Evolutionary conservation across 306 rosid species (phyloP).

Genomic region (Mimosa pudica): DNA sequence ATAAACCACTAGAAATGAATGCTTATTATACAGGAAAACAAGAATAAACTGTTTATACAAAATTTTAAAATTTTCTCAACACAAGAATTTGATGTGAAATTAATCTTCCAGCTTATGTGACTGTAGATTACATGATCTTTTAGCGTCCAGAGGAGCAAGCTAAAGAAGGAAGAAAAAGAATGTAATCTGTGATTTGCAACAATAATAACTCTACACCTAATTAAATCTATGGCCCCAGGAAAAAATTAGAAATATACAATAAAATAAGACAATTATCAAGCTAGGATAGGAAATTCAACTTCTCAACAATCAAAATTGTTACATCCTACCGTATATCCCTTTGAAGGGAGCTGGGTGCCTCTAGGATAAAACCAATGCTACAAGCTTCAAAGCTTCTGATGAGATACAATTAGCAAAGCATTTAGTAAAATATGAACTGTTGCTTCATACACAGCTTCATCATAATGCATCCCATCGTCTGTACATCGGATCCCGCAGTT

Average conservation of each 20-base stretch:
- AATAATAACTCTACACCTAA: conserved; percentile 46
- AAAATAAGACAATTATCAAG: conserved; percentile 19
- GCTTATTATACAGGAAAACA: conserved; percentile 33
- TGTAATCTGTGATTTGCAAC: conserved; percentile 46
- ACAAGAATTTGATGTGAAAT: conserved; percentile 34
- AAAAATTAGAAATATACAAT: conserved; percentile 19
- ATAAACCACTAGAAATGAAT: conserved; percentile 30
- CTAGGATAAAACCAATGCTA: conserved; percentile 29
- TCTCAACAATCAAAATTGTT: conserved; percentile 44
- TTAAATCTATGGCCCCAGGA: conserved; percentile 30
- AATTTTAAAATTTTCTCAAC: conserved; percentile 35
- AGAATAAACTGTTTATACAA: conserved; percentile 43
- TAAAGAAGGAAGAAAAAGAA: conserved; percentile 23
- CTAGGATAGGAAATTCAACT: conserved; percentile 39
- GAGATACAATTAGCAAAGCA: conserved; percentile 92
- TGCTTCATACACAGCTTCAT: conserved; percentile 77
- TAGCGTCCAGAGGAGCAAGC: conserved; percentile 38
- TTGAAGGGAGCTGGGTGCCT: conserved; percentile 14
- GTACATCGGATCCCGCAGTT: conserved; percentile 90
- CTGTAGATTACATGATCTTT: conserved; percentile 52
- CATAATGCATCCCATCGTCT: conserved; percentile 92
- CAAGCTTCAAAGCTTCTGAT: conserved; percentile 77
- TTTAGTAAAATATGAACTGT: conserved; percentile 76
- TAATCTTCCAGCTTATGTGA: conserved; percentile 28
- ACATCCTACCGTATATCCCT: conserved; percentile 41